Evolutionary conservation across 176 grass and related monocot genomes (phyloP), one percentile per base, ranked within the genome.

Genomic region (Puccinellia tenuiflora): DNA sequence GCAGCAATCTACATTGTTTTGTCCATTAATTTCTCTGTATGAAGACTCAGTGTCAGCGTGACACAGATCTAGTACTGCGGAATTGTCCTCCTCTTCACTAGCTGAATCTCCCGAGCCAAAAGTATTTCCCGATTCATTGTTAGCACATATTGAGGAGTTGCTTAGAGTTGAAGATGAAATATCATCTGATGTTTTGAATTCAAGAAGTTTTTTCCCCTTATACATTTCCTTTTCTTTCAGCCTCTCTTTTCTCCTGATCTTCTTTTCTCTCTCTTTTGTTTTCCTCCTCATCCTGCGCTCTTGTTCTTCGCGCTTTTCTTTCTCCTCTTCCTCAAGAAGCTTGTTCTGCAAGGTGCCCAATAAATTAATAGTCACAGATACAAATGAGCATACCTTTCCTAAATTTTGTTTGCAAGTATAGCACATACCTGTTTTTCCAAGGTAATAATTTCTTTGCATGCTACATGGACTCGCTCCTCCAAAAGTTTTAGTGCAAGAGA

Each of bases 301-400:
- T 85, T 89, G 87, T 88, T 98, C 96, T 88, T 98, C 93, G 14
- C 83, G 89, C 37, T 93, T 95, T 67, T 98, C 96, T 80, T 87
- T 98, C 85, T 98, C 96, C 76, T 95, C 96, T 93, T 98, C 96
- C 86, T 98, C 96, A 30, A 94, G 86, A 89, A 97, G 92, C 64
- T 89, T 91, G 63, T 90, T 98, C 95, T 98, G 82, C 75, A 87
- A 82, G 68, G 12, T 24, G 68, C 14, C 46, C 21, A 47, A 45
- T 47, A 87, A 87, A 62, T 73, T 73, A 16, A 79, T 47, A 80
- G 54, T 69, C 9, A 82, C 56, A 55, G 16, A 85, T 75, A 81
- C 14, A 26, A 76, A 54, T 45, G 24, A 48, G 24, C 40, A 54
- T 65, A 35, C 26, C 13, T 50, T 56, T 54, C 37, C 30, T 54